phyloP scores from a whole-genome alignment of 2,329 filamentous ascomycete species.

The Hypoxylon sp. region DNA sequence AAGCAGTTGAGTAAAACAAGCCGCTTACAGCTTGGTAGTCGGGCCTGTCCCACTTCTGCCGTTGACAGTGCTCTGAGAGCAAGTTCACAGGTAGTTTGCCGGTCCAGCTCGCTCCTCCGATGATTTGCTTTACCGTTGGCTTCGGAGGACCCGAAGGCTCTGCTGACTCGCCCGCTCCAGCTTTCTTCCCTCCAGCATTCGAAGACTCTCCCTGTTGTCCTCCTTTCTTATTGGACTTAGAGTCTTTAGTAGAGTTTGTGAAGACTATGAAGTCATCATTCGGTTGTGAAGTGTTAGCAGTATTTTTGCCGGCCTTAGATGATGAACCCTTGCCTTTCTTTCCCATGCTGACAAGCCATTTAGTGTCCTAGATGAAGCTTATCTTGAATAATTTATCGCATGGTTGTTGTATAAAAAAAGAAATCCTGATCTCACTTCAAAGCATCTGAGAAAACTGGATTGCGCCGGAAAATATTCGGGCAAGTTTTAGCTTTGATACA shows the following conservation, averaged over 20 bases:
- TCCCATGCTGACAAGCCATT: constrained; percentile 59
- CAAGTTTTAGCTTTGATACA: not conserved
- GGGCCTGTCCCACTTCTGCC: constrained; percentile 94
- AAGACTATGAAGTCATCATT: constrained; percentile 71
- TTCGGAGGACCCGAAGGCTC: constrained; percentile 65
- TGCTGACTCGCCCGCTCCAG: constrained; percentile 52
- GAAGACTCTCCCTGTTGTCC: constrained; percentile 49
- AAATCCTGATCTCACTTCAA: constrained; percentile 7
- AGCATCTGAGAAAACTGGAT: constrained; percentile 17
- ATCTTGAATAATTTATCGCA: constrained; percentile 17
- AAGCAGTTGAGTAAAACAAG: constrained; percentile 30
- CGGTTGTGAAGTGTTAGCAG: constrained; percentile 27
- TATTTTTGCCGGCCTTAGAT: constrained; percentile 54
- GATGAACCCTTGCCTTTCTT: constrained; percentile 67
- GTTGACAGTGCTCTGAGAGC: constrained; percentile 94
- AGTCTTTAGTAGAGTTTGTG: constrained; percentile 70
- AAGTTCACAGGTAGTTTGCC: constrained; percentile 96
- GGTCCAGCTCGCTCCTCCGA: constrained; percentile 96
- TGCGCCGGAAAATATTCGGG: constrained; percentile 29
- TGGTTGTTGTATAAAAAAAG: constrained; percentile 12
- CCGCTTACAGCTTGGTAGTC: constrained; percentile 83
- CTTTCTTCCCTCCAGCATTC: constrained; percentile 44
- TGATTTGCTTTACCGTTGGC: constrained; percentile 81
- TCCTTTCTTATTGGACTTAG: constrained; percentile 61
- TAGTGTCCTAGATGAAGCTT: constrained; percentile 8